These are phyloP conservation scores for Schizosaccharomyces lindneri DNA, from an alignment of 805 yeast genomes.

Conservation along the genomic window DNA sequence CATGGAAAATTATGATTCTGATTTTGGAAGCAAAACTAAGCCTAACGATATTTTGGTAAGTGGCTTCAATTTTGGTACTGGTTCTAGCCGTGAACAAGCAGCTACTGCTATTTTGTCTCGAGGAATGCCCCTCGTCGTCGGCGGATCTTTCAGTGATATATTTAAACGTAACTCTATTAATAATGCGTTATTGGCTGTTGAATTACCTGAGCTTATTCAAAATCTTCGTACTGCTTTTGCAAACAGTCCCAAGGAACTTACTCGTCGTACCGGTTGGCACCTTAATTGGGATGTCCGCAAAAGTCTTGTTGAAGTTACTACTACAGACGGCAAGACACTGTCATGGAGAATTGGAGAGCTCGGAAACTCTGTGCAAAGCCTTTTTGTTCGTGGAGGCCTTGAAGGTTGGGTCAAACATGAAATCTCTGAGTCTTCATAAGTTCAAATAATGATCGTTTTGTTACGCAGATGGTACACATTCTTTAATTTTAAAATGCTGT, in stretches of 20 bases:
- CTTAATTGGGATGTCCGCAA: conserved; percentile 80
- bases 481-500: too few relatives aligned
- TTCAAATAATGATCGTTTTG: not conserved
- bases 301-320: conserved; percentile 57
- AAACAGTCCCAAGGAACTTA: conserved; percentile 36
- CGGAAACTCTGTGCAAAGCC: conserved; percentile 86
- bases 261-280: conserved; percentile 85
- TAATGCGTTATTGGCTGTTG: conserved; percentile 81
- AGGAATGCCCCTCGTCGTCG: conserved; percentile 75
- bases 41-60: conserved; percentile 76
- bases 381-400: conserved; percentile 86
- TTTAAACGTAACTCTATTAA: conserved; percentile 89
- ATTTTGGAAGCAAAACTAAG: conserved; percentile 55
- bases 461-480: not conserved
- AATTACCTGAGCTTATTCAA: conserved; percentile 67
- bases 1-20: conserved; percentile 94
- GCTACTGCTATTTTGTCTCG: conserved; percentile 93
- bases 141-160: conserved; percentile 94
- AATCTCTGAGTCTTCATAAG: not conserved
- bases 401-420: conserved; percentile 77
- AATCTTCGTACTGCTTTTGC: conserved; percentile 45
- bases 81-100: conserved; percentile 96
- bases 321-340: conserved; percentile 13
- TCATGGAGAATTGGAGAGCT: conserved; percentile 59
- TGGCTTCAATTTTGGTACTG: conserved; percentile 71